Conservation (phyloP, 495 filamentous ascomycete genomes). For the Hapsidospora chrysogenum region DNA sequence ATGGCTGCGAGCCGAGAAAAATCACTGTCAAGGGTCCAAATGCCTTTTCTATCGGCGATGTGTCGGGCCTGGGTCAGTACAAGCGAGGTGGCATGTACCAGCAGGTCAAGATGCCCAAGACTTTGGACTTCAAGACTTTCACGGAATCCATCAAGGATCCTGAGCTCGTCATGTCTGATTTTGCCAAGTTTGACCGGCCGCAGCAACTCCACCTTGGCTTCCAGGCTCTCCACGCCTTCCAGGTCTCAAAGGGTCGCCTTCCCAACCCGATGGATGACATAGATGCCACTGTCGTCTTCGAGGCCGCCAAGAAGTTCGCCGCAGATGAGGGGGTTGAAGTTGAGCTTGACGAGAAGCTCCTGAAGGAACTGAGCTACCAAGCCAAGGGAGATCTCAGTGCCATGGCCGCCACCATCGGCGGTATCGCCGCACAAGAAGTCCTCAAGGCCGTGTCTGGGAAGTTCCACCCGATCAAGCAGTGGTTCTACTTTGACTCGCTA, state of each 20-base stretch:
- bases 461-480: slow-evolving; percentile 84
- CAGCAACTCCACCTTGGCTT: slow-evolving; percentile 83
- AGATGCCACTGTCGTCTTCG: slow-evolving; percentile 65
- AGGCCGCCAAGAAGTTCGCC: slow-evolving; percentile 53
- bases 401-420: slow-evolving; percentile 91
- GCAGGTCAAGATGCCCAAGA: slow-evolving; percentile 96
- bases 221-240: slow-evolving; percentile 80
- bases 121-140: slow-evolving; percentile 74
- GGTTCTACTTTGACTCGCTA: slow-evolving; percentile 92
- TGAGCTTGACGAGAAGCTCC: slow-evolving; percentile 81
- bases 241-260: slow-evolving; percentile 49
- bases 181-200: slow-evolving; percentile 91
- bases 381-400: slow-evolving; percentile 83
- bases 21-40: slow-evolving; percentile 91
- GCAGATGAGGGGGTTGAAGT: slow-evolving; percentile 51
- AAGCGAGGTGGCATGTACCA: slow-evolving; percentile 73
- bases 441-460: slow-evolving; percentile 96
- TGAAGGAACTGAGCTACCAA: slow-evolving; percentile 88
- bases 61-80: slow-evolving; percentile 72
- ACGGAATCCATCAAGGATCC: slow-evolving; percentile 64
- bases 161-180: slow-evolving; percentile 82
- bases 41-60: slow-evolving; percentile 92
- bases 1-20: slow-evolving; percentile 67
- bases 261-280: slow-evolving; percentile 69
- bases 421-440: slow-evolving; percentile 88